Conservation (phyloP, 768 basidiomycete genomes). For the Boletus sensibilis region DNA sequence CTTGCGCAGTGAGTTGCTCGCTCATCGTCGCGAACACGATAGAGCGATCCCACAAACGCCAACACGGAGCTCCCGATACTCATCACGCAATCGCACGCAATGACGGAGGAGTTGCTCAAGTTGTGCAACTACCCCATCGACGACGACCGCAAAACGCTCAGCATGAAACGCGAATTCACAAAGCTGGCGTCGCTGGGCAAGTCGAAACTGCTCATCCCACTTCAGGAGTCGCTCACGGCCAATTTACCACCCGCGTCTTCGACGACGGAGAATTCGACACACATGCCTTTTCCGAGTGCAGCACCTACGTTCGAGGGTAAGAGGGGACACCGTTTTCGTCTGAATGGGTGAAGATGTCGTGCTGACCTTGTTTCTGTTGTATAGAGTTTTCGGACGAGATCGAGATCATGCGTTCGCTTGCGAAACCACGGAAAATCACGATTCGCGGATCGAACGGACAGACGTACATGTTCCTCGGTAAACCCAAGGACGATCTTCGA, state of each 20-base stretch:
- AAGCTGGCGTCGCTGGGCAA: constrained; percentile 54
- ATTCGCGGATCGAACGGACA: constrained; percentile 82
- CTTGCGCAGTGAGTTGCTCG: neutral
- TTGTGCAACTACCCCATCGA: constrained; percentile 59
- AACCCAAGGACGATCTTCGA: constrained; percentile 95
- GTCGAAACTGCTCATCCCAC: constrained; percentile 77
- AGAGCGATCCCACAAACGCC: constrained; percentile 49
- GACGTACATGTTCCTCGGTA: constrained; percentile 88
- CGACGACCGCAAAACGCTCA: constrained; percentile 37
- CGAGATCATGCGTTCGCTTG: constrained; percentile 88
- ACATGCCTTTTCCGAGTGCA: constrained; percentile 79
- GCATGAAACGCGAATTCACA: constrained; percentile 53
- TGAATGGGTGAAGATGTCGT: neutral
- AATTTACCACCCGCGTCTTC: constrained; percentile 76
- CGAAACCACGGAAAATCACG: constrained; percentile 87
- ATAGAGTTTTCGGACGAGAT: constrained; percentile 80
- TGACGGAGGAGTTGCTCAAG: constrained; percentile 68
- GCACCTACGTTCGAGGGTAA: constrained; percentile 74
- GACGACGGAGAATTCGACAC: constrained; percentile 44
- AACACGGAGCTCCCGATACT: constrained; percentile 45
- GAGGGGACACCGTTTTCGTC: neutral
- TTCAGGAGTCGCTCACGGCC: constrained; percentile 90
- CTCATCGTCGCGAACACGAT: neutral
- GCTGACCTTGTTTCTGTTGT: neutral
- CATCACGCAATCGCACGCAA: constrained; percentile 51